Conservation (phyloP, 768 basidiomycete genomes). For the Boletus subparvulus region DNA sequence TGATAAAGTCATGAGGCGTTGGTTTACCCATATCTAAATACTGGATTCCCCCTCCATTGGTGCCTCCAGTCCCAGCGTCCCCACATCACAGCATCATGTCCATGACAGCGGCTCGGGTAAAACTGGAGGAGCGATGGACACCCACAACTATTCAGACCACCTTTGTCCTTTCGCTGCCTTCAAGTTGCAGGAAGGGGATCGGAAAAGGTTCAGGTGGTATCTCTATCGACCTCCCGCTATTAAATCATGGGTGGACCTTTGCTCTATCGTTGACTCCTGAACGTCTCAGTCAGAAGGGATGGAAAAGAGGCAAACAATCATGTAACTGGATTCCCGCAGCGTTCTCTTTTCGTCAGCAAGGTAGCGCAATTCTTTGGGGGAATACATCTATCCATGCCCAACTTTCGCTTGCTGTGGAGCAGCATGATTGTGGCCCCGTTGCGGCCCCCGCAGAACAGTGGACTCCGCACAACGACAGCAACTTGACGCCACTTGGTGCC, state of each 20-base stretch:
- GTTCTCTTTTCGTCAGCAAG: slow-evolving; percentile 10
- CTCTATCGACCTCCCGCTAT: slow-evolving; percentile 12
- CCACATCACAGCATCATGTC: not conserved
- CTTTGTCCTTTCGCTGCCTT: not conserved
- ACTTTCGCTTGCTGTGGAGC: not conserved
- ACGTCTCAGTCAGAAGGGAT: too few species aligned
- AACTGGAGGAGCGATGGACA: slow-evolving; percentile 18
- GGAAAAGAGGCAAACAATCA: too few species aligned
- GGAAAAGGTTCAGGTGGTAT: too few species aligned
- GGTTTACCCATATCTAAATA: not conserved
- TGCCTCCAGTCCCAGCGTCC: not conserved
- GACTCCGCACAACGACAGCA: too few species aligned
- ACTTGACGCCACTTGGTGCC: not conserved
- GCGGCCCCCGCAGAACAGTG: not conserved
- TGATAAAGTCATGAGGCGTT: slow-evolving; percentile 2
- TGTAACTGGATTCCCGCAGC: slow-evolving; percentile 1
- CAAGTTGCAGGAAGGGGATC: too few species aligned
- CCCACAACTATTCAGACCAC: slow-evolving; percentile 7
- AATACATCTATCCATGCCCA: slow-evolving; percentile 13
- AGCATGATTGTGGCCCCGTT: too few species aligned
- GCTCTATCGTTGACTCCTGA: slow-evolving; percentile 11
- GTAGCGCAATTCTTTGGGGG: slow-evolving; percentile 6
- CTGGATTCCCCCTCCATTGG: not conserved
- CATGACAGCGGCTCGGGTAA: not conserved
- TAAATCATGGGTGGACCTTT: slow-evolving; percentile 16